phyloP scores from a whole-genome alignment of 257 asterid genomes.

The Nemophila menziesii region DNA sequence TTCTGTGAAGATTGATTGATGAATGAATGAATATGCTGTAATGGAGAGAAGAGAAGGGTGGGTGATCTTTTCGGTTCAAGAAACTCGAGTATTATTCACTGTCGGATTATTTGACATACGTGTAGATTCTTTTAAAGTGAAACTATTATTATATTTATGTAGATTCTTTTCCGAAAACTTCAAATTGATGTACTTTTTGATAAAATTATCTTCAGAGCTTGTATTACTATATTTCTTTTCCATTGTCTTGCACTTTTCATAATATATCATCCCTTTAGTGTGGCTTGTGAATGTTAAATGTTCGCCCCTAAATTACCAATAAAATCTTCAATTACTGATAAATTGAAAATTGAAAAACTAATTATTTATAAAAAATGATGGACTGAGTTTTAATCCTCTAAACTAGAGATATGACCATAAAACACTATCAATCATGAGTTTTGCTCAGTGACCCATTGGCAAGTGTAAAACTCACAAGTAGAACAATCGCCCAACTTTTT shows the following conservation, averaged over 20 bases:
- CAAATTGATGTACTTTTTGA: neutral
- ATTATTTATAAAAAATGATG: too few relatives aligned
- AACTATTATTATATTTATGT: neutral
- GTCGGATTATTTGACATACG: neutral
- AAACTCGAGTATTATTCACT: neutral
- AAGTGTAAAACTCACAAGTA: too few relatives aligned
- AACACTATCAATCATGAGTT: too few relatives aligned
- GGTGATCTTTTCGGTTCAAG: neutral
- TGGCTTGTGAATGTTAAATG: too few relatives aligned
- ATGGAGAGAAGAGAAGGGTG: slow-evolving; percentile 8
- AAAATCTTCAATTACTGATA: too few relatives aligned
- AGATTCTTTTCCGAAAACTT: neutral
- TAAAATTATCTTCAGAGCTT: neutral
- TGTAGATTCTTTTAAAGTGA: neutral
- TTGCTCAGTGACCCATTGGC: too few relatives aligned
- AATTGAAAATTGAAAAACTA: too few relatives aligned
- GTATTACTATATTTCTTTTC: neutral
- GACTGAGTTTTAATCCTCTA: too few relatives aligned
- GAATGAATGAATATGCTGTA: neutral
- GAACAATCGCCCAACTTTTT: too few relatives aligned
- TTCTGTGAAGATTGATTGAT: slow-evolving; percentile 74
- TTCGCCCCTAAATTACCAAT: too few relatives aligned
- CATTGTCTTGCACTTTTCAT: neutral
- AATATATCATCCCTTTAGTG: too few relatives aligned
- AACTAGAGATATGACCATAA: too few relatives aligned